These are phyloP conservation scores for Camellia lanceoleosa DNA, from an alignment of 148 eudicot species.

Conservation along the genomic window DNA sequence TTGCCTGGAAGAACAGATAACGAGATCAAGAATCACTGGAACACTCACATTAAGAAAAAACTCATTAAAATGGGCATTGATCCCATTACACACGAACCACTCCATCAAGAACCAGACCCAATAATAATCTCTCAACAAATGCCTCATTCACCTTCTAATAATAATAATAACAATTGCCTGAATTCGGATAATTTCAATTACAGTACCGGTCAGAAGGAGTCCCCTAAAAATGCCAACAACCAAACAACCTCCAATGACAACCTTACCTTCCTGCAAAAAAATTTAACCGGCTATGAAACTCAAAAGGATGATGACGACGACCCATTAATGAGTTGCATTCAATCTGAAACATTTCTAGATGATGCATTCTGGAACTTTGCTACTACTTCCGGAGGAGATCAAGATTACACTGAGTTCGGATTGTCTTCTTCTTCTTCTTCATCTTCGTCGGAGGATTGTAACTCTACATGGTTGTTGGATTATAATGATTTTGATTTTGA, in stretches of 20 bases:
- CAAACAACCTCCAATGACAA: background rate
- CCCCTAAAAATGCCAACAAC: background rate
- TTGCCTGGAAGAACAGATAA: background rate
- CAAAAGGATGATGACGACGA: background rate
- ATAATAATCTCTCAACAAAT: background rate
- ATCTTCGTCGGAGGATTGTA: background rate
- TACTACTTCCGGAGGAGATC: background rate
- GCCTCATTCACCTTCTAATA: background rate
- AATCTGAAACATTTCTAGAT: background rate
- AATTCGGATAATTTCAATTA: background rate
- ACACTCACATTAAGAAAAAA: background rate
- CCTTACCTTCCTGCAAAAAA: background rate
- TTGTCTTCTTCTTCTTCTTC: background rate
- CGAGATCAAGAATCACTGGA: slow-evolving; percentile 1
- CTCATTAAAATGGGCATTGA: background rate
- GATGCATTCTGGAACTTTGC: background rate
- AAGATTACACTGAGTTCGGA: background rate
- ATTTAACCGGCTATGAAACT: background rate
- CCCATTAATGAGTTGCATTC: background rate
- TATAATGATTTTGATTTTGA: background rate
- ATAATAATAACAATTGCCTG: background rate
- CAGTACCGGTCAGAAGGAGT: background rate
- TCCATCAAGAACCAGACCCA: background rate
- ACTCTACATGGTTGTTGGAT: background rate
- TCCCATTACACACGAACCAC: background rate